Conservation (phyloP, 2,329 filamentous ascomycete species). For the Clonostachys byssicola region DNA sequence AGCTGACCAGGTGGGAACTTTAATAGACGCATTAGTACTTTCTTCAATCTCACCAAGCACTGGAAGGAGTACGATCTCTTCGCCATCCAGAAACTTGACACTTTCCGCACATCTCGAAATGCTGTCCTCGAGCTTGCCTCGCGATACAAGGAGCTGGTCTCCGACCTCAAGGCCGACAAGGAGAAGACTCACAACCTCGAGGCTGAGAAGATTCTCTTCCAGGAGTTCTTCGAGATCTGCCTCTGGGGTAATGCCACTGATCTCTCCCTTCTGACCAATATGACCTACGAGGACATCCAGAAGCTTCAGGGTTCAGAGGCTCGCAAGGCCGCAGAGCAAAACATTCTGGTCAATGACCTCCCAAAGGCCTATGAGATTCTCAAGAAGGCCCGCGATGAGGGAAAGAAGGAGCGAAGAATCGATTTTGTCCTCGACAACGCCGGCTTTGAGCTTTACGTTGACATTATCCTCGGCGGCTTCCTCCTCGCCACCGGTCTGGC, state of each 20-base stretch:
- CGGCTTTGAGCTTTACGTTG: constrained; percentile 95
- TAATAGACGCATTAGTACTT: constrained; percentile 67
- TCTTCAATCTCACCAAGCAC: constrained; percentile 71
- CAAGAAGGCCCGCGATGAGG: constrained; percentile 57
- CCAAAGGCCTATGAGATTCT: constrained; percentile 66
- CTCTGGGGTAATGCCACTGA: constrained; percentile 98
- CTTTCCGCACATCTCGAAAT: constrained; percentile 86
- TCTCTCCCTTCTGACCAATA: constrained; percentile 80
- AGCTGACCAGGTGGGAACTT: neutral
- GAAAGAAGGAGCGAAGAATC: constrained; percentile 68
- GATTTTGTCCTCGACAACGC: constrained; percentile 97
- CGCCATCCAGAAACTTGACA: constrained; percentile 81
- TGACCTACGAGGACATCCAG: constrained; percentile 94
- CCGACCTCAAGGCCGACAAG: constrained; percentile 55
- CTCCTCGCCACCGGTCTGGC: constrained; percentile 80
- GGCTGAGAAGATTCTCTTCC: constrained; percentile 75
- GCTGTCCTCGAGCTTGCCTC: constrained; percentile 78
- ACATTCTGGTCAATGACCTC: constrained; percentile 88
- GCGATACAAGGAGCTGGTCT: constrained; percentile 72
- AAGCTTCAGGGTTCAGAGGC: constrained; percentile 89
- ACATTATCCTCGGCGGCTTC: constrained; percentile 88
- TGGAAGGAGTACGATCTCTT: constrained; percentile 95
- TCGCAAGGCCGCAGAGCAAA: constrained; percentile 81
- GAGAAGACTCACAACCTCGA: constrained; percentile 53
- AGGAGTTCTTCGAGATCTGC: constrained; percentile 93